Evolutionary conservation across 768 basidiomycete species (phyloP).

Genomic region (Podaxis sp.): DNA sequence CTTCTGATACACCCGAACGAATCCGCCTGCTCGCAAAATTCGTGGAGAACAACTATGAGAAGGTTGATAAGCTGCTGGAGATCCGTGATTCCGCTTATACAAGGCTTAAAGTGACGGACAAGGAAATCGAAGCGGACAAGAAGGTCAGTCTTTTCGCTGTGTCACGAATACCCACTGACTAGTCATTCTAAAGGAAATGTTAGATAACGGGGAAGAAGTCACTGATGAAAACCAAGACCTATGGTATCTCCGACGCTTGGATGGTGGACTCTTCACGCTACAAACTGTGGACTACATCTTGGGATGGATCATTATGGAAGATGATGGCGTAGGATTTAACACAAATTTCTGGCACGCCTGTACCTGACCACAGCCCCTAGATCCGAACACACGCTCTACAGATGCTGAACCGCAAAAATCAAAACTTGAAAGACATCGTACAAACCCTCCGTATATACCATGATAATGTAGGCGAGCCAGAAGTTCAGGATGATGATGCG

Average conservation of each 20-base stretch:
- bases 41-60: conserved; percentile 89
- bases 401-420: conserved; percentile 72
- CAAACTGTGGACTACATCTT: conserved; percentile 93
- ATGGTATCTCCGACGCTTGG: conserved; percentile 84
- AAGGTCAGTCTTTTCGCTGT: conserved; percentile 36
- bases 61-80: conserved; percentile 90
- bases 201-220: conserved; percentile 53
- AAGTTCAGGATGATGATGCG: conserved; percentile 29
- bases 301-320: conserved; percentile 96
- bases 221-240: conserved; percentile 62
- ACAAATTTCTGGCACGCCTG: background rate
- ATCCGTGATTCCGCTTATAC: conserved; percentile 67
- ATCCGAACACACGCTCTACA: conserved; percentile 69
- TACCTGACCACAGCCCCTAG: conserved; percentile 34
- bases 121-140: conserved; percentile 66
- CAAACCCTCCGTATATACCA: conserved; percentile 66
- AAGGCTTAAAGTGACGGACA: conserved; percentile 57
- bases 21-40: conserved; percentile 89
- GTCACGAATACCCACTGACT: background rate
- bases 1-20: conserved; percentile 77
- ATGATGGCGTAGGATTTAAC: conserved; percentile 76
- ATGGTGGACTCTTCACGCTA: conserved; percentile 82
- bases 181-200: conserved; percentile 38
- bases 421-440: conserved; percentile 67
- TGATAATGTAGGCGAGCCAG: conserved; percentile 62